Percentiles rank a stretch among this genome's conserved stretches.
Conservation (phyloP, 2,329 filamentous ascomycete genomes). For the Scedosporium dehoogii region DNA sequence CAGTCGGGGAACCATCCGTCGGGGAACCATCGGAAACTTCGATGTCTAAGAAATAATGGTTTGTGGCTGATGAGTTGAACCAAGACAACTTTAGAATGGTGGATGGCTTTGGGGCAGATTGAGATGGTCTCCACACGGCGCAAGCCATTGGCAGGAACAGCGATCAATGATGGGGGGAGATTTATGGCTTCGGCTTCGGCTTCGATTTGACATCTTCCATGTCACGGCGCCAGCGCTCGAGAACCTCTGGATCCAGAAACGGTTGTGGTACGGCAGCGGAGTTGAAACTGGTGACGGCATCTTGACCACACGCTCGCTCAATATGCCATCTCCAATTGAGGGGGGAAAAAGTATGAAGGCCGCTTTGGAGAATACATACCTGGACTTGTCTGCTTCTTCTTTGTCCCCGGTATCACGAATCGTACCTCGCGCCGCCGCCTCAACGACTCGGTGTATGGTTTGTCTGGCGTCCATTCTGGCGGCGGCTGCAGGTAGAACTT, state of each 20-base stretch:
- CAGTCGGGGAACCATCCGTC: not conserved
- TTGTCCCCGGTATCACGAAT: constrained; percentile 8
- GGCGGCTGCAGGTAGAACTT: not conserved
- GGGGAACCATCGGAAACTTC: not conserved
- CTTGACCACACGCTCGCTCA: not conserved
- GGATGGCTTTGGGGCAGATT: not conserved
- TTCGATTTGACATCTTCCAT: not conserved
- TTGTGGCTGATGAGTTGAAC: not conserved
- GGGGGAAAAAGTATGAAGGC: not conserved
- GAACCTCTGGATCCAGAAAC: constrained; percentile 21
- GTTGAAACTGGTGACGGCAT: constrained; percentile 14
- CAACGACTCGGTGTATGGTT: not conserved
- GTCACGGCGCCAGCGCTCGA: constrained; percentile 13
- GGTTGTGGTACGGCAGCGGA: constrained; percentile 21
- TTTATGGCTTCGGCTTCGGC: not conserved
- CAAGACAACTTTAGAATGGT: not conserved
- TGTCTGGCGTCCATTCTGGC: not conserved
- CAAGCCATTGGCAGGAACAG: not conserved
- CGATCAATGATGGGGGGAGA: not conserved
- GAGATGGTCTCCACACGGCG: not conserved
- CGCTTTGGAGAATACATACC: not conserved
- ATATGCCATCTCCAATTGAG: not conserved
- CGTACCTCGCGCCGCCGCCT: constrained; percentile 3
- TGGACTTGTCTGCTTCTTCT: not conserved
- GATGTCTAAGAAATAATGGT: not conserved